Conservation (phyloP, 257 asterid species). For the Solanum sejunctum region DNA sequence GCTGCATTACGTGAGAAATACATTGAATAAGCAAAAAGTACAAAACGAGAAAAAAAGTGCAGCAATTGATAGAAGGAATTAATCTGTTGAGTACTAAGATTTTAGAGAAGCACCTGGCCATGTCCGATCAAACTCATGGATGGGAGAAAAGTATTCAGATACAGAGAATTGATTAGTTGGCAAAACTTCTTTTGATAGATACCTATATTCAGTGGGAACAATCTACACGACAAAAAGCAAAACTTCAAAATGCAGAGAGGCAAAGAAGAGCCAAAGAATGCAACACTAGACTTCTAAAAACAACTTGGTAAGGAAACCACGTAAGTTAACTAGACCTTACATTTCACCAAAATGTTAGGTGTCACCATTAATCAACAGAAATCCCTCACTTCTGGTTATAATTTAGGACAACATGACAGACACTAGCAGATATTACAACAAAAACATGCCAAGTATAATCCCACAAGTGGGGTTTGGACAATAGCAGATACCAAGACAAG, state of each 20-base stretch:
- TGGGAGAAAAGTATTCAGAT: constrained; percentile 85
- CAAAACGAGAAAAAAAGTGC: not conserved
- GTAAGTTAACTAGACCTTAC: not conserved
- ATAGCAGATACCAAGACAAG: not conserved
- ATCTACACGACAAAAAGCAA: constrained; percentile 34
- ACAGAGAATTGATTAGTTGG: constrained; percentile 96
- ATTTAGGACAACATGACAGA: not conserved
- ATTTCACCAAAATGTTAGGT: not conserved
- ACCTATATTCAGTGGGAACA: constrained; percentile 92
- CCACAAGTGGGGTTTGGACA: not conserved
- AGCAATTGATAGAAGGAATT: not conserved
- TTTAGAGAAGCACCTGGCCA: constrained; percentile 75
- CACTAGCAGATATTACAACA: not conserved
- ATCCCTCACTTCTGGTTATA: not conserved
- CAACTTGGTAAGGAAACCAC: not conserved
- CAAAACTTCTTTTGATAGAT: constrained; percentile 68
- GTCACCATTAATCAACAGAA: not conserved
- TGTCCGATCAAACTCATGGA: constrained; percentile 49
- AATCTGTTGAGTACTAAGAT: not conserved
- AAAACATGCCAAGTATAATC: not conserved
- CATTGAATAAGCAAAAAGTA: not conserved
- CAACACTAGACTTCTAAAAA: not conserved
- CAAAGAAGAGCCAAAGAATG: not conserved
- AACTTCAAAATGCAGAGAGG: not conserved
- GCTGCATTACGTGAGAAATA: constrained; percentile 34